Conservation (phyloP, 805 yeast species). For the Cyberlindnera subsufficiens region DNA sequence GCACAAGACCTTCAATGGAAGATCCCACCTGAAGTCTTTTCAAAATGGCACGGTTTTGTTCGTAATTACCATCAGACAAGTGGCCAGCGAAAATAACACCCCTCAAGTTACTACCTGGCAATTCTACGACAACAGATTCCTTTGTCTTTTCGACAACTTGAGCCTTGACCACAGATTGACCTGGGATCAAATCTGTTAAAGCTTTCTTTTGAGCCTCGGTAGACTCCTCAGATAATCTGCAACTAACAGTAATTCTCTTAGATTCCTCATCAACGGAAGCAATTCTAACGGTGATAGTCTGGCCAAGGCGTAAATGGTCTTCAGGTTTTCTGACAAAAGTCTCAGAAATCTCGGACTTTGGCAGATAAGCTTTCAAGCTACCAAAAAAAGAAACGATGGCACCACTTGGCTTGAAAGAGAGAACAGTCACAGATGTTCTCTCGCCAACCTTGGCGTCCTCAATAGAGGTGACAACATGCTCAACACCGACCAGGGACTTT, state of each 20-base stretch:
- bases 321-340: slow-evolving; percentile 72
- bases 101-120: slow-evolving; percentile 40
- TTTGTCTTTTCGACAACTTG: slow-evolving; percentile 68
- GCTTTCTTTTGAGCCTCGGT: slow-evolving; percentile 39
- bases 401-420: slow-evolving; percentile 66
- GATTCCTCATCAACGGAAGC: slow-evolving; percentile 47
- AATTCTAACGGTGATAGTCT: slow-evolving; percentile 71
- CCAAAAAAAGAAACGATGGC: slow-evolving; percentile 84
- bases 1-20: slow-evolving; percentile 49
- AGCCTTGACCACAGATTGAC: slow-evolving; percentile 55
- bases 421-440: slow-evolving; percentile 69
- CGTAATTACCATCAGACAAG: slow-evolving; percentile 68
- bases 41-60: slow-evolving; percentile 59
- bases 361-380: slow-evolving; percentile 69
- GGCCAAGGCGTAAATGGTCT: slow-evolving; percentile 77
- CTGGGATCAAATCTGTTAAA: slow-evolving; percentile 46
- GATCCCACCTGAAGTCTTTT: slow-evolving; percentile 64
- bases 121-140: slow-evolving; percentile 64
- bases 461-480: slow-evolving; percentile 32
- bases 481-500: slow-evolving; percentile 67
- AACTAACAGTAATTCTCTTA: slow-evolving; percentile 61
- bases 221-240: slow-evolving; percentile 57
- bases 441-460: slow-evolving; percentile 50
- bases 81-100: slow-evolving; percentile 76
- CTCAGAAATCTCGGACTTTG: slow-evolving; percentile 85